A percentile compares a stretch with the other conserved stretches of the same genome.
phyloP scores from a whole-genome alignment of 2,329 filamentous ascomycete genomes.

The Apiospora kogelbergensis region DNA sequence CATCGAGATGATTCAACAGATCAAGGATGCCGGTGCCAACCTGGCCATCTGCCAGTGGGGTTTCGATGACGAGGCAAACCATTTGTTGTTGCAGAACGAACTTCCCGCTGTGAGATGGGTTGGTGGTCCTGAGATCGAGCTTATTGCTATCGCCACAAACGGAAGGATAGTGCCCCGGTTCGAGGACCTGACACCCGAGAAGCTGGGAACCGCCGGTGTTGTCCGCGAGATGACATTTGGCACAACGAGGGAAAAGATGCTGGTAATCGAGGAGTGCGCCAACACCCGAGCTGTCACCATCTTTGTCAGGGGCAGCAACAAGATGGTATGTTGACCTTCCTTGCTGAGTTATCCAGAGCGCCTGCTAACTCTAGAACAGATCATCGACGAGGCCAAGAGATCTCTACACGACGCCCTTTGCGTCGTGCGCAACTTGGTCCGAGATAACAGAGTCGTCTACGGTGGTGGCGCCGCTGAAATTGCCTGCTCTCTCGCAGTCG shows the following conservation, averaged over 20 bases:
- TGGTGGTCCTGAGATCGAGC: conserved; percentile 94
- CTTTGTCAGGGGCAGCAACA: conserved; percentile 97
- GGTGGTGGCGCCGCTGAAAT: conserved; percentile 96
- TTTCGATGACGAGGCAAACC: conserved; percentile 98
- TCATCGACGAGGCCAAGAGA: conserved; percentile 98
- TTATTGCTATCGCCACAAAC: conserved; percentile 98
- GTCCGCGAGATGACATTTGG: conserved; percentile 96
- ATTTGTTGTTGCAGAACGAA: conserved; percentile 92
- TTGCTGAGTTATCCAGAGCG: not conserved
- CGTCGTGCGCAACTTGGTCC: conserved; percentile 93
- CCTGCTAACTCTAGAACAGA: conserved; percentile 49
- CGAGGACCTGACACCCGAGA: conserved; percentile 87
- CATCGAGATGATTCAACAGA: conserved; percentile 96
- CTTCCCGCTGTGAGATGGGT: conserved; percentile 97
- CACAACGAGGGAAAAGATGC: conserved; percentile 98
- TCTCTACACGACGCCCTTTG: conserved; percentile 97
- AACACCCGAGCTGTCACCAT: conserved; percentile 96
- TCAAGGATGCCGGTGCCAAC: conserved; percentile 96
- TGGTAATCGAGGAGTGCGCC: conserved; percentile 98
- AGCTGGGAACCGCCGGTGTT: conserved; percentile 85
- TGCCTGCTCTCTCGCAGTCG: conserved; percentile 92
- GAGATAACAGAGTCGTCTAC: conserved; percentile 96
- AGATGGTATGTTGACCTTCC: conserved; percentile 70
- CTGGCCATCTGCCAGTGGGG: conserved; percentile 99
- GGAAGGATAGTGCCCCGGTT: conserved; percentile 96